Percentiles rank a stretch among this genome's conserved stretches.
These are phyloP conservation scores for Trichoderma guizhouense DNA, from an alignment of 2,329 filamentous ascomycete genomes.

Conservation along the genomic window DNA sequence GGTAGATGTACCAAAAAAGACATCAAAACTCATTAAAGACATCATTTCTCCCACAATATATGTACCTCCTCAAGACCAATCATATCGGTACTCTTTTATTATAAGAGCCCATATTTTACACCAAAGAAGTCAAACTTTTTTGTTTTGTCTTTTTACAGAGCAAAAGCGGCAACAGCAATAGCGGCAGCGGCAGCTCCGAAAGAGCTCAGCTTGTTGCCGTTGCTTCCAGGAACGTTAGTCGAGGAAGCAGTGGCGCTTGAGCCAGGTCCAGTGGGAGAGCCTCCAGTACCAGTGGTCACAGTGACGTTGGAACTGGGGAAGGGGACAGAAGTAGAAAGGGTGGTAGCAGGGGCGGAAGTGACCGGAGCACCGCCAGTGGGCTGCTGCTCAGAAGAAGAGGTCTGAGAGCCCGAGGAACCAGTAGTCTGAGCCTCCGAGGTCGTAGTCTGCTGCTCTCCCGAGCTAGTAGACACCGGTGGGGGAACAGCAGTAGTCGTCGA, in stretches of 20 bases:
- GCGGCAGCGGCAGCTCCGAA: slow-evolving; percentile 32
- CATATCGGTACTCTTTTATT: background rate
- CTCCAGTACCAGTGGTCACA: slow-evolving; percentile 3
- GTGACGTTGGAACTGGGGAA: slow-evolving; percentile 21
- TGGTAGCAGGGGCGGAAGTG: slow-evolving; percentile 23
- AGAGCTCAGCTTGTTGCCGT: slow-evolving; percentile 29
- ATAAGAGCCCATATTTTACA: background rate
- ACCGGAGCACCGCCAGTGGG: slow-evolving; percentile 14
- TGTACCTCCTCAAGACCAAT: background rate
- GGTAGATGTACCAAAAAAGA: background rate
- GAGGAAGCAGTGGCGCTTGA: slow-evolving; percentile 18
- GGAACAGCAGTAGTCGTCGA: background rate
- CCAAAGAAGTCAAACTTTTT: background rate
- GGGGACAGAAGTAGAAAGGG: slow-evolving; percentile 22
- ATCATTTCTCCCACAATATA: background rate
- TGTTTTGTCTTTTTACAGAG: slow-evolving; percentile 26
- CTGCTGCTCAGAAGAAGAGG: background rate
- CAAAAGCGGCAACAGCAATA: slow-evolving; percentile 29
- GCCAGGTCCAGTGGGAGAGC: slow-evolving; percentile 19
- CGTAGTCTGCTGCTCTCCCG: background rate
- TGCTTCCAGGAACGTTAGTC: slow-evolving; percentile 13
- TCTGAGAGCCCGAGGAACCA: background rate
- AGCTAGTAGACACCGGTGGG: background rate
- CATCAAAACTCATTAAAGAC: background rate
- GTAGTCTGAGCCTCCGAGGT: background rate